Percentiles rank a stretch among this genome's conserved stretches.
phyloP scores from a whole-genome alignment of 2,329 filamentous ascomycete genomes.

The Pseudonectria foliicola region DNA sequence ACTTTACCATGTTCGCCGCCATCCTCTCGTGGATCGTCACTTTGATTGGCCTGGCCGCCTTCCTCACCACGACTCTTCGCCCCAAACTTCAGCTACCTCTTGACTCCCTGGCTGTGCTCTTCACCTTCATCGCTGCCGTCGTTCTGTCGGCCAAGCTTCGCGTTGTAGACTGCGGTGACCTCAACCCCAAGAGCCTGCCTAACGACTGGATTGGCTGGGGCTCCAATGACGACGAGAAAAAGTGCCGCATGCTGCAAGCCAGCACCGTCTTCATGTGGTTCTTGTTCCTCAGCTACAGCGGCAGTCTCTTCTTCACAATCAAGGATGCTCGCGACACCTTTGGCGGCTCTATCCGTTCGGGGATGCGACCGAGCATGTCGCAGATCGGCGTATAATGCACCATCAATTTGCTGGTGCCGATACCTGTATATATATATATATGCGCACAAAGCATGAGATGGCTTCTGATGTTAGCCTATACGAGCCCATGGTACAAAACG shows the following conservation, averaged over 20 bases:
- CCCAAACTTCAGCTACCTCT: slow-evolving; percentile 47
- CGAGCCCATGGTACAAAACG: background rate
- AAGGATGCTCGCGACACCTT: slow-evolving; percentile 41
- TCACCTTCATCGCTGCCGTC: slow-evolving; percentile 64
- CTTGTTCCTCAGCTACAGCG: slow-evolving; percentile 57
- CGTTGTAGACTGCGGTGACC: slow-evolving; percentile 61
- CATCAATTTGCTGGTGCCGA: background rate
- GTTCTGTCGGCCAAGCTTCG: slow-evolving; percentile 63
- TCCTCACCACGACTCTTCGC: slow-evolving; percentile 45
- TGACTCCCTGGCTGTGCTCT: slow-evolving; percentile 54
- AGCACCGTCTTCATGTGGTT: slow-evolving; percentile 74
- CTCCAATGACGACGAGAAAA: slow-evolving; percentile 50
- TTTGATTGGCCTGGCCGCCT: slow-evolving; percentile 53
- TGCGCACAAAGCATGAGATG: too few species aligned
- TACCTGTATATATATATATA: too few species aligned
- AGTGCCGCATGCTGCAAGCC: slow-evolving; percentile 70
- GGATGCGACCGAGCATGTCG: slow-evolving; percentile 45
- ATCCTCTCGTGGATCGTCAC: slow-evolving; percentile 58
- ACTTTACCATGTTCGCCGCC: slow-evolving; percentile 64
- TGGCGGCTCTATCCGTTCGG: slow-evolving; percentile 35
- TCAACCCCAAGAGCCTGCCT: slow-evolving; percentile 24
- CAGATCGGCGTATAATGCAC: slow-evolving; percentile 43
- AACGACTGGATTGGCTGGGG: slow-evolving; percentile 56
- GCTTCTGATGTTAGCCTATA: too few species aligned
- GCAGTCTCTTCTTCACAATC: slow-evolving; percentile 48